Percentiles rank a stretch among this genome's conserved stretches.
Conservation (phyloP, 2,329 filamentous ascomycete species). For the Penicillium sp. region DNA sequence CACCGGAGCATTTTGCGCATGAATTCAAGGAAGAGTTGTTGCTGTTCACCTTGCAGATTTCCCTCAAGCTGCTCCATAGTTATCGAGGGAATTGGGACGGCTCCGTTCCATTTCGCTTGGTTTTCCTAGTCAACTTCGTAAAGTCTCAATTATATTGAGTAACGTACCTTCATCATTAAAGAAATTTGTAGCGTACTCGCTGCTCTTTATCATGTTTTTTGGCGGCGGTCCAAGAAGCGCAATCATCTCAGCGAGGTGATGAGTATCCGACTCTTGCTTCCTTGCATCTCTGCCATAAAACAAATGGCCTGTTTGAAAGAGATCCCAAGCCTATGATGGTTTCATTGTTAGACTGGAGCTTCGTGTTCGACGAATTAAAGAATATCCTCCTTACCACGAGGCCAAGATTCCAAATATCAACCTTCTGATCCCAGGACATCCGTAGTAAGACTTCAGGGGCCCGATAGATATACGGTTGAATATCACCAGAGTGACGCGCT, state of each 20-base stretch:
- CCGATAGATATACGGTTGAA: constrained; percentile 25
- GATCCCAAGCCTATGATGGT: constrained; percentile 23
- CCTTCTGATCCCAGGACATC: constrained; percentile 24
- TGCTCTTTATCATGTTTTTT: constrained; percentile 33
- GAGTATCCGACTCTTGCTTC: constrained; percentile 10
- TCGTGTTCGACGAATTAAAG: neutral
- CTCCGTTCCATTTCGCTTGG: too few species aligned
- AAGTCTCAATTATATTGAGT: too few species aligned
- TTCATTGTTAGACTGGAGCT: neutral
- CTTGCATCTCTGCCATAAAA: constrained; percentile 19
- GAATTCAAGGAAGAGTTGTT: constrained; percentile 18
- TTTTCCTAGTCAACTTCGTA: too few species aligned
- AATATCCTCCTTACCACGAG: constrained; percentile 14
- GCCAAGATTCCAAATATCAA: constrained; percentile 31
- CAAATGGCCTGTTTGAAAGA: constrained; percentile 22
- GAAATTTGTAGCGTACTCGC: constrained; percentile 20
- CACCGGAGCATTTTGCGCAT: constrained; percentile 24
- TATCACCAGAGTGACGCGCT: constrained; percentile 4
- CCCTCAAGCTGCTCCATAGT: constrained; percentile 17
- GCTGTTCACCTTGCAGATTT: constrained; percentile 11
- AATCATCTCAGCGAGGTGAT: constrained; percentile 39
- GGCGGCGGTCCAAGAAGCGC: constrained; percentile 41
- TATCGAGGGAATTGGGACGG: too few species aligned
- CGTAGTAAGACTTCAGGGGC: constrained; percentile 26
- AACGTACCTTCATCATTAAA: constrained; percentile 22